Evolutionary conservation across 768 basidiomycete genomes (phyloP), one percentile per base, ranked within the genome.

Genomic region (Lanmaoa rubissima): DNA sequence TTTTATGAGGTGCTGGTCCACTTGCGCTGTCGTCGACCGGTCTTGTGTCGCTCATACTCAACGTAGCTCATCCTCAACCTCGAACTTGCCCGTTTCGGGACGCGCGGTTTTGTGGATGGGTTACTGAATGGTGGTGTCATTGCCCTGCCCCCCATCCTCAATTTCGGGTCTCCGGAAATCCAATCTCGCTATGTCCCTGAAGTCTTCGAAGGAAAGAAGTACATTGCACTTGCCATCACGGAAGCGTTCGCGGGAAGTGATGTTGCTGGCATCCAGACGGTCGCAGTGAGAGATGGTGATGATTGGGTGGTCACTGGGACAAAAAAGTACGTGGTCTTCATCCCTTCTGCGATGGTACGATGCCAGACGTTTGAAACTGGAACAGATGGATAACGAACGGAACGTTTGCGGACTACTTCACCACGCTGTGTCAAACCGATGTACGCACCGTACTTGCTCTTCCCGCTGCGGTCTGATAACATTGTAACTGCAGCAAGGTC

Each of bases 171-270:
- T 4, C 82, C 85, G 2, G 88, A 88, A 60, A 73, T 96, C 10
- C 81, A 86, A 65, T 76, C 79, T 9, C 78, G 82, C 64, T 81
- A 95, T 50, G 79, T 95, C 16, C 83, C 88, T 1, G 87, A 89
- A 35, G 82, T 92, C 11, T 76, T 90, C 14, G 74, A 79, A 3
- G 92, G 90, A 10, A 90, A 87, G 72, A 92, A 94, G 72, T 92
- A 84, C 63, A 87, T 97, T 60, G 88, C 87, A 9, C 78, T 98
- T 35, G 96, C 96, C 10, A 92, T 98, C 65, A 88, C 86, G 45
- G 96, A 98, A 74, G 92, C 95, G 0, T 96, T 95, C 62, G 95
- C 94, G 3, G 91, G 91, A 17, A 90, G 88, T 62, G 91, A 94
- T 62, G 92, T 94, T 3, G 73, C 83, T 48, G 93, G 94, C 3